phyloP scores from a whole-genome alignment of 2,329 filamentous ascomycete genomes.

The Ceratocystis cubensis region DNA sequence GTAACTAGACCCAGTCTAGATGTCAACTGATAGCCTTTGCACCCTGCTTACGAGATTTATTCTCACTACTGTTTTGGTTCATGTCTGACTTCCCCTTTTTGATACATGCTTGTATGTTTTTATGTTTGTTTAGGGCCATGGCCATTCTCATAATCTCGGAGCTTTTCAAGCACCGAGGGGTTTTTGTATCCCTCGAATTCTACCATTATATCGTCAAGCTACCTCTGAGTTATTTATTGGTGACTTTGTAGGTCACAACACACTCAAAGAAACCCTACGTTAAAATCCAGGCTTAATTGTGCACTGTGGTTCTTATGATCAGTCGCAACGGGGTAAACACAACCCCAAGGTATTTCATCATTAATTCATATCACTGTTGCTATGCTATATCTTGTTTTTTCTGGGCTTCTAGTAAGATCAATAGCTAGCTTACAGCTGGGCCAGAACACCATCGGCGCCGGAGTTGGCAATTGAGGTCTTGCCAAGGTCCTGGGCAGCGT shows the following conservation, averaged over 20 bases:
- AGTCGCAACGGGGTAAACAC: background rate
- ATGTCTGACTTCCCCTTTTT: background rate
- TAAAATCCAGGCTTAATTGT: background rate
- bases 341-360: slow-evolving; percentile 7
- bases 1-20: background rate
- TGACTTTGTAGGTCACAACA: background rate
- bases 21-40: background rate
- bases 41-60: background rate
- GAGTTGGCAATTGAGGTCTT: slow-evolving; percentile 36
- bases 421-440: slow-evolving; percentile 35
- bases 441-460: slow-evolving; percentile 41
- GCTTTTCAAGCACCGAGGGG: background rate
- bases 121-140: background rate
- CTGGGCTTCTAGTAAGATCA: background rate
- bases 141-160: background rate
- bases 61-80: background rate
- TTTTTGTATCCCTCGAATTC: background rate
- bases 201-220: background rate
- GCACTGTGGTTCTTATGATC: background rate
- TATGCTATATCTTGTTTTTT: slow-evolving; percentile 3
- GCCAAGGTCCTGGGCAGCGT: slow-evolving; percentile 60
- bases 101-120: background rate
- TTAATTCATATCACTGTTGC: slow-evolving; percentile 8
- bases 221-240: background rate
- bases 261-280: background rate